phyloP scores from a whole-genome alignment of 768 basidiomycete species.

The Pisolithus sp. region DNA sequence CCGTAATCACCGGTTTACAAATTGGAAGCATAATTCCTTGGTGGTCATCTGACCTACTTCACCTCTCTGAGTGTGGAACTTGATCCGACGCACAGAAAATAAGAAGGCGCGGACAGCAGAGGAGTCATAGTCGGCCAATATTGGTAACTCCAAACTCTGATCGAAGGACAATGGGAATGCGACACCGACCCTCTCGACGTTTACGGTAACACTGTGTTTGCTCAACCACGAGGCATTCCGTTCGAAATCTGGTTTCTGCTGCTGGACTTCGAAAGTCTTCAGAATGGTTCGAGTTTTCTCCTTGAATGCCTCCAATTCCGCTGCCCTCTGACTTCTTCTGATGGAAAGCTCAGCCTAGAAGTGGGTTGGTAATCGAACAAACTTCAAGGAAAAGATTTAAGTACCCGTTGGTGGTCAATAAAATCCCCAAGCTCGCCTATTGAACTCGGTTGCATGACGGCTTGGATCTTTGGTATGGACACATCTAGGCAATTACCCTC shows the following conservation, averaged over 20 bases:
- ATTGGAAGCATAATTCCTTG: constrained; percentile 75
- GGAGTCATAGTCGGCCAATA: constrained; percentile 32
- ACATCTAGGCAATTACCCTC: constrained; percentile 41
- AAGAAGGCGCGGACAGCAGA: constrained; percentile 71
- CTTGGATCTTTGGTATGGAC: constrained; percentile 71
- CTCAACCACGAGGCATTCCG: constrained; percentile 47
- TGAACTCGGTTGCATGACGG: constrained; percentile 91
- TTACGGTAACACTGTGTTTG: constrained; percentile 47
- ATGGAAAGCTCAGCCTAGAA: constrained; percentile 65
- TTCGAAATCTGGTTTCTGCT: constrained; percentile 17
- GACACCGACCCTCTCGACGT: constrained; percentile 69
- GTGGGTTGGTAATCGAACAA: constrained; percentile 8
- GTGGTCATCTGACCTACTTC: constrained; percentile 76
- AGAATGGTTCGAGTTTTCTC: constrained; percentile 71
- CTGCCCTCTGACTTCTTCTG: constrained; percentile 67
- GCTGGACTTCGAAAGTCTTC: constrained; percentile 63
- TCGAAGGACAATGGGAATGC: constrained; percentile 79
- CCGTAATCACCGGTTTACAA: constrained; percentile 61
- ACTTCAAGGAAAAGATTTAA: background rate
- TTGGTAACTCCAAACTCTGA: constrained; percentile 46
- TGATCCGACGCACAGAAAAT: constrained; percentile 71
- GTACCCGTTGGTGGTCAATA: constrained; percentile 76
- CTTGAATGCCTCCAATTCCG: constrained; percentile 78
- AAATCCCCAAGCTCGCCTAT: constrained; percentile 89
- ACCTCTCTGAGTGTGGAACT: constrained; percentile 66